phyloP scores from a whole-genome alignment of 176 grass and related monocot genomes.

The Juncus effusus region DNA sequence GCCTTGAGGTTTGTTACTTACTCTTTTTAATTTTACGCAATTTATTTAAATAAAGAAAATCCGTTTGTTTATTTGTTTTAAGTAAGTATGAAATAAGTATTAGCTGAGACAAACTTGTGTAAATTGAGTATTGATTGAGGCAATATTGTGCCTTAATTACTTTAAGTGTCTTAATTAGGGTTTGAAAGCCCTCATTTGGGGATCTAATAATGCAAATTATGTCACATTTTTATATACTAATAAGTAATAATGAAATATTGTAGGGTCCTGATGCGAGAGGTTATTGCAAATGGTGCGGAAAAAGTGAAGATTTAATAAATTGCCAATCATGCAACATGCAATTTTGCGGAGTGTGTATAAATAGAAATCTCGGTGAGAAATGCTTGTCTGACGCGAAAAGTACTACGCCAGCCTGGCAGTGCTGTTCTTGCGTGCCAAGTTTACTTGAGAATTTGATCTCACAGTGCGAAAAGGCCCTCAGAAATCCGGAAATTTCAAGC shows the following conservation, averaged over 20 bases:
- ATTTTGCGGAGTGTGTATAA: conserved; percentile 70
- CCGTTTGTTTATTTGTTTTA: too few relatives aligned
- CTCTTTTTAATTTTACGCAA: too few relatives aligned
- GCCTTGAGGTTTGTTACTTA: conserved; percentile 52
- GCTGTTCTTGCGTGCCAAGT: conserved; percentile 78
- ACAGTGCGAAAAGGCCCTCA: conserved; percentile 63
- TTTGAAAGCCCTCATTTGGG: background rate
- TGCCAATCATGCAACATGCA: conserved; percentile 79
- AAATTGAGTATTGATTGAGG: too few relatives aligned
- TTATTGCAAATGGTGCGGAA: conserved; percentile 91
- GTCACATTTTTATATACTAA: background rate
- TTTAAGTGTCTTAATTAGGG: too few relatives aligned
- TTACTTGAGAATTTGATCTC: conserved; percentile 56
- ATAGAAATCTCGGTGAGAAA: conserved; percentile 78
- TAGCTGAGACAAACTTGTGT: too few relatives aligned
- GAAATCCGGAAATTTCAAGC: conserved; percentile 55
- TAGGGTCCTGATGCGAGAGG: conserved; percentile 49
- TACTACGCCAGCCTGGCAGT: conserved; percentile 56
- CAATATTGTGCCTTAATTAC: too few relatives aligned
- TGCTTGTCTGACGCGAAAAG: conserved; percentile 49
- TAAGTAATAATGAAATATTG: background rate
- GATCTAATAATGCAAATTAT: background rate
- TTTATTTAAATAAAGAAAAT: too few relatives aligned
- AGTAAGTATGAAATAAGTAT: too few relatives aligned
- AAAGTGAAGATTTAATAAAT: conserved; percentile 62